Percentiles rank a stretch among this genome's conserved stretches.
Conservation (phyloP, 257 asterid species). For the Thymus mandschuricus region DNA sequence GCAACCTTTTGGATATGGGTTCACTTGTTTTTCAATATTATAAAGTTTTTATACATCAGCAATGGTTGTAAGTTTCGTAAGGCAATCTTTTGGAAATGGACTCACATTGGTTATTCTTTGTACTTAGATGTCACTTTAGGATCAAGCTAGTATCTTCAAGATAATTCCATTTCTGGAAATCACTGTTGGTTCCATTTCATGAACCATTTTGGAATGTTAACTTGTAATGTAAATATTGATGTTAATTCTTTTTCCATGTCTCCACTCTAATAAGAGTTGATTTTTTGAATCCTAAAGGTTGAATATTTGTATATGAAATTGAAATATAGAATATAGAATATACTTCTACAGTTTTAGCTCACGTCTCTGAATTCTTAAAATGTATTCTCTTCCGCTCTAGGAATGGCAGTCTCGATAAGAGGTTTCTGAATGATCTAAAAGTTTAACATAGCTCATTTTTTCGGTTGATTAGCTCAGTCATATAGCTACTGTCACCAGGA, state of each 20-base stretch:
- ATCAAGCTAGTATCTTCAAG: not conserved
- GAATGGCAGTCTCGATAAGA: slow-evolving; percentile 10
- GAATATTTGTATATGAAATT: not conserved
- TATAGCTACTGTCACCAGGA: not conserved
- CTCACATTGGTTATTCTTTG: not conserved
- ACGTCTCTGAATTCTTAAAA: slow-evolving; percentile 8
- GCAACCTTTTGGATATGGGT: not conserved
- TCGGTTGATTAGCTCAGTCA: not conserved
- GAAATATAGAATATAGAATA: not conserved
- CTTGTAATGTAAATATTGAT: not conserved
- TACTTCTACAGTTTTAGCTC: slow-evolving; percentile 15
- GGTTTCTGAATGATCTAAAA: not conserved
- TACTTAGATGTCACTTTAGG: not conserved
- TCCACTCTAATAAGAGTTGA: not conserved
- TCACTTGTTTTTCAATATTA: not conserved
- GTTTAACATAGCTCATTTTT: not conserved
- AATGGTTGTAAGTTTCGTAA: not conserved
- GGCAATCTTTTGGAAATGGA: not conserved
- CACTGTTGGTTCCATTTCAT: not conserved
- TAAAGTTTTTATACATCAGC: not conserved
- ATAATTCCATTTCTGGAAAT: not conserved
- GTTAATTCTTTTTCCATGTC: not conserved
- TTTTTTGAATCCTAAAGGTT: not conserved
- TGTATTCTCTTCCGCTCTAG: not conserved
- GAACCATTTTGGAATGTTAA: slow-evolving; percentile 18